Evolutionary conservation across 164 flowering plant species (phyloP).

Genomic region (Piper betle): DNA sequence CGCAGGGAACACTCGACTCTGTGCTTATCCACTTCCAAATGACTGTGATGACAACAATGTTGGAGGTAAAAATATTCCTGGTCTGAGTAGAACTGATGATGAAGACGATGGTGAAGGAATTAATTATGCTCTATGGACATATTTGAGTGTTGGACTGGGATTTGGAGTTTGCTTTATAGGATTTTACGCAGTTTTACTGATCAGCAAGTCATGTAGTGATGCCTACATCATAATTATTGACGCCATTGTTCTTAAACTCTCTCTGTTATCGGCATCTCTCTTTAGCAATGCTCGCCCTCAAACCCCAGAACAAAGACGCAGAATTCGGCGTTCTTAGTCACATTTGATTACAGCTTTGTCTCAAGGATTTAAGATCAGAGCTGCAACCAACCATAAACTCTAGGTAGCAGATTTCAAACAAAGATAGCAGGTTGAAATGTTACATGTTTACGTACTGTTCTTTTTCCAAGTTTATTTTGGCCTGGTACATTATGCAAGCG

Average conservation of each 20-base stretch:
- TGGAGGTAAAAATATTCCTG: background rate
- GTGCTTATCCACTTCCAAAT: background rate
- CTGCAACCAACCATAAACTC: no score
- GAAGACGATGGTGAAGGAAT: background rate
- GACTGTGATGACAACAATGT: background rate
- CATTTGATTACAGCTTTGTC: no score
- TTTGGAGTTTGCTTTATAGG: constrained; percentile 1
- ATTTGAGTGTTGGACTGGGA: background rate
- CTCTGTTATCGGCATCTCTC: background rate
- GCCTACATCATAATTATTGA: constrained; percentile 1
- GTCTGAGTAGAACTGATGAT: background rate
- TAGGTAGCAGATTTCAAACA: no score
- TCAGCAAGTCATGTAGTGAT: background rate
- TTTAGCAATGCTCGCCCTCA: background rate
- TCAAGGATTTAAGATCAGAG: no score
- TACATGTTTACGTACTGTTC: no score
- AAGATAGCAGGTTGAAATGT: no score
- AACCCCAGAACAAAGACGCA: background rate
- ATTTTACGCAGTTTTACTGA: background rate
- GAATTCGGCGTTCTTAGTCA: background rate
- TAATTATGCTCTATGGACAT: background rate
- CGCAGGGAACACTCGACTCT: background rate
- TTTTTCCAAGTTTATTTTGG: no score
- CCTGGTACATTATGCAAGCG: no score
- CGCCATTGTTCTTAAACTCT: background rate